Base-by-base conservation (phyloP, 1,284 basidiomycete species). In the Amanita bisporigera region DNA sequence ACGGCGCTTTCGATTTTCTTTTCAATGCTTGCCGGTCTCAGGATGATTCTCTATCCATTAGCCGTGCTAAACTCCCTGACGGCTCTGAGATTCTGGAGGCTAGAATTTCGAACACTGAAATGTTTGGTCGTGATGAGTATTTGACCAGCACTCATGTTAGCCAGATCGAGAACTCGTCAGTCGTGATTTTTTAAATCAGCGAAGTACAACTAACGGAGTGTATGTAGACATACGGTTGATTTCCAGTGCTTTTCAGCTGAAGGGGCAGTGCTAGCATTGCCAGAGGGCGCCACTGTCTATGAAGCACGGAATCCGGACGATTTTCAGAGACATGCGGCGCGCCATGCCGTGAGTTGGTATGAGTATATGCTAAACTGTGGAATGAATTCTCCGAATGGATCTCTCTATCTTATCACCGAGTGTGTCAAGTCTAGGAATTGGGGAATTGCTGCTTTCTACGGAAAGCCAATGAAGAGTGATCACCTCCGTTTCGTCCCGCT, bases 1-100 rank as follows among this genome's bases (percentile, higher is more conserved):
- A 73, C 43, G 77, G 77, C n/a, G 72, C 65, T 5, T 80, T 80
- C 52, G 69, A 74, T 36, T 75, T 45, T 45, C 43, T 45, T 6
- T 45, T 45, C 43, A 45, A 45, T n/a, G 43, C 43, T 45, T 45
- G 43, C 10, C 41, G 15, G 9, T n/a, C 41, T 17, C 17, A 11
- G 33, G 54, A 59, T 3, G 61, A 74, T 1, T 58, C 66, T 45
- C 43, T 1, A 45, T 17, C 6, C 6, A n/a, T 2, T 2, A n/a
- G n/a, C n/a, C 43, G 2, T 6, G 43, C 17, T 21, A n/a, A 6
- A 4, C 43, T 45, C n/a, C 43, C 43, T 45, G 17, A 6, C 43
- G 43, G 14, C 15, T 45, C n/a, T 45, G 43, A 45, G 43, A 6
- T 17, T 17, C 43, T 45, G 17, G 9, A n/a, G 10, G 7, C 43